Evolutionary conservation across 371 early-diverging fungal species (phyloP), one percentile per base, ranked within the genome.

Genomic region (Basidiobolus meristosporus): DNA sequence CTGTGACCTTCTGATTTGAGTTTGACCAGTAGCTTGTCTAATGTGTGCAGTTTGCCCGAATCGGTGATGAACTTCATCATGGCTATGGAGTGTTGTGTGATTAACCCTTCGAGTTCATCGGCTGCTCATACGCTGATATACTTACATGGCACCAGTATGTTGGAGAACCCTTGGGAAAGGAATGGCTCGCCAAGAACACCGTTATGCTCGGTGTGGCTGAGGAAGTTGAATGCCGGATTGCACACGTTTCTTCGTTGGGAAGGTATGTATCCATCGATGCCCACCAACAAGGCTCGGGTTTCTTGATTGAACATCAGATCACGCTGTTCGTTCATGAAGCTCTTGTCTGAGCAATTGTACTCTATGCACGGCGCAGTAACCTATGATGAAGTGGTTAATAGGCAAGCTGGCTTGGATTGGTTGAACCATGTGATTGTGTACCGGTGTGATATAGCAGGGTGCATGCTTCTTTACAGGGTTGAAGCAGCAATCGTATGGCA

Each of bases 1-100:
- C 93, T 77, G 53, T 98, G 98, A 0, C 86, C 90, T 42, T 88
- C 86, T 4, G 70, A 58, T 60, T 90, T 86, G 20, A 99, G 74
- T 47, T 78, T 68, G 18, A 74, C 69, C 26, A 99, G 58, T 40
- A 99, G 50, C 42, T 67, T 70, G 54, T 98, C 93, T 37, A 99
- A 55, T 2, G 73, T 68, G 2, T 73, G 63, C 54, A 99, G 60
- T 60, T 99, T 99, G 37, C 98, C 99, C 38, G 95, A 90, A 44
- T 90, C 88, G 42, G 72, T 54, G 29, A 98, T 80, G 30, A 98
- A 65, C 41, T 81, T 78, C 44, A 77, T 73, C 60, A 82, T 65
- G 9, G 75, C 74, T 38, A 78, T 68, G 33, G 57, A 50, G 39
- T 46, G 48, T 19, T 53, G 47, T n/a, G 43, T 44, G 19, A 48